Evolutionary conservation across 1,284 basidiomycete genomes (phyloP), one percentile per base, ranked within the genome.

Genomic region (Xerocomus minutiporus): DNA sequence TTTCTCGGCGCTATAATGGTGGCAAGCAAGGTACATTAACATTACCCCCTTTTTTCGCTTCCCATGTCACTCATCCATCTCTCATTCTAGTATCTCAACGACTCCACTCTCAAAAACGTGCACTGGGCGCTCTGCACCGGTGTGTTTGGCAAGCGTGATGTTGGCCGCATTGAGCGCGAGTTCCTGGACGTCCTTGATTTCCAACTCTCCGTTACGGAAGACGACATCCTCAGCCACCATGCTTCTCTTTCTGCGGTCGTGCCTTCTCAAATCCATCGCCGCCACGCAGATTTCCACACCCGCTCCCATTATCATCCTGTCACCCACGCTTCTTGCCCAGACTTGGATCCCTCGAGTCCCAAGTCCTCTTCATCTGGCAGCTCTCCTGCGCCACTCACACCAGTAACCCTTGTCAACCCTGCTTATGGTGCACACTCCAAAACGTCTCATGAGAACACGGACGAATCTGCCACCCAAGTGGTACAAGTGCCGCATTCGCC

Each of bases 111-210:
- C 17, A 88, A 88, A 74, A 88, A 88, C 65, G 73, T 86, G 17
- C 85, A 88, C 68, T 88, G 85, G 85, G 84, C 86, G 11, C 72
- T 86, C 12, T 88, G 86, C 71, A 88, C 86, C 0, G 84, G 85
- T 48, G 82, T 88, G 32, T 88, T 88, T 62, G 86, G 86, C 63
- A 87, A 86, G 64, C 79, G 84, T 20, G 86, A 88, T 61, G 79
- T 88, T 23, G 85, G 85, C 31, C 80, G 86, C 58, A 87, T 88
- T 61, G 86, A 88, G 67, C 80, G 85, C 60, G 85, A 88, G 69
- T 88, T 86, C 68, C 79, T 88, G 55, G 83, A 86, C 56, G 86
- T 88, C 34, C 78, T 88, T 58, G 82, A 86, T 63, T 88, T 83
- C 58, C 82, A 88, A 61, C 75, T 88, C 44, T 73, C 74, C 55